Evolutionary conservation across 1,284 basidiomycete genomes (phyloP), one percentile per base, ranked within the genome.

Genomic region (Sporisorium graminicola): DNA sequence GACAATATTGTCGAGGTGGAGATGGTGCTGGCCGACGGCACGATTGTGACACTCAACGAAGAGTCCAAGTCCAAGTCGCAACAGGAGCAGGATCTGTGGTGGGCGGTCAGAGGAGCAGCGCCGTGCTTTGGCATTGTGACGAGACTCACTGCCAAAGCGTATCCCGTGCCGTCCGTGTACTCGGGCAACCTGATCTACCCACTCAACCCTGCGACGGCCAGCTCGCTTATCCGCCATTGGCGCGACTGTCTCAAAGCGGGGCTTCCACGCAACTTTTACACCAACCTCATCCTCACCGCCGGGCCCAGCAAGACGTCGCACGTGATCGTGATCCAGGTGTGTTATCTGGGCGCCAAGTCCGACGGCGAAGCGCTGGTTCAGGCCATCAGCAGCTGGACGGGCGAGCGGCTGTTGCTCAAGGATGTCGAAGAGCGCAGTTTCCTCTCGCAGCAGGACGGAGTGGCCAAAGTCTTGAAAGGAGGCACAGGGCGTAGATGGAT

Each of bases 121-220:
- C 89, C 94, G 0, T 90, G 91, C 3, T 89, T 96, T 50, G 94
- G 94, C 16, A 89, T 97, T 57, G 92, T 91, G n/a, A 94, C 92
- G 18, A 89, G 93, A 22, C 94, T 94, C 86, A 92, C 93, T 77
- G 74, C 92, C 91, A 22, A 91, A 89, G 94, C 94, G 18, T 95
- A 90, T 85, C 94, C 93, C 3, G 90, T 95, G 2, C 93, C 94
- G 3, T 90, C 93, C 14, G 93, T 95, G 2, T 95, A 93, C 77
- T 93, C 94, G 16, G 94, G 94, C 12, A 95, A 94, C 84, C 88
- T 95, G 57, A 91, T 96, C 78, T 96, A 93, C 85, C 92, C 93
- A 27, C 94, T 95, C 87, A 91, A 93, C 83, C 89, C 89, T 50
- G 89, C 90, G 9, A 95, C 93, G 0, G 92, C 94, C 0, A 90